Evolutionary conservation across 1,284 basidiomycete genomes (phyloP), one percentile per base, ranked within the genome.

Genomic region (Apiotrichum laibachii): DNA sequence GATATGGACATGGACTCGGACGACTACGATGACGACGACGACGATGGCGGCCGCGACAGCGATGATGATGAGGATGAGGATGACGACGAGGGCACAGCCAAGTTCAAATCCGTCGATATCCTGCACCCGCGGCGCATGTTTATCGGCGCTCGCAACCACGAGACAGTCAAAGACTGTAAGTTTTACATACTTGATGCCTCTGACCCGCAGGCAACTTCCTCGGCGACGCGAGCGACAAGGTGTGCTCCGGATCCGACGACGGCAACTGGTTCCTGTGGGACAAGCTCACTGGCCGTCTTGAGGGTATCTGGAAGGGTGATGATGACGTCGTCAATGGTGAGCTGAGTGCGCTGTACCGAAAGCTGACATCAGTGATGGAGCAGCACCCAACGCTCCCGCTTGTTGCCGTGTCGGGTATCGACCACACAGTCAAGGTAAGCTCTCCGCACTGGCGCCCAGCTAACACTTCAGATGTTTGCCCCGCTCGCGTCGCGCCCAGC

Each of bases 81-180:
- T 37, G 62, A 65, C 37, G 57, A 63, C 45, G 60, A 63, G 6
- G 40, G 26, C 31, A 49, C 50, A 26, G 56, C 57, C 39, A 48
- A 66, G 56, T 78, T 72, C 61, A 64, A 52, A 33, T 55, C 43
- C 16, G 75, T 86, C 1, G 86, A 90, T 2, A 72, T 86, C 39
- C 79, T 95, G 53, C 79, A 84, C 56, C 92, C 93, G n/a, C 82
- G 84, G 33, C 76, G 74, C 56, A 82, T 83, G 11, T 96, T 84
- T 76, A 73, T 74, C 26, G 93, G 93, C 2, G 86, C 88, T 43
- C 85, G 86, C 62, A 97, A 96, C 74, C 80, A 88, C 5, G 86
- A 87, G 65, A 97, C 93, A 0, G 85, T 94, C 56, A 97, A 96
- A 77, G 93, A 96, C 74, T 90, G 92, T 89, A 65, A 73, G 86